Evolutionary conservation across 2,329 filamentous ascomycete genomes (phyloP).

Genomic region (Curvularia spicifera): DNA sequence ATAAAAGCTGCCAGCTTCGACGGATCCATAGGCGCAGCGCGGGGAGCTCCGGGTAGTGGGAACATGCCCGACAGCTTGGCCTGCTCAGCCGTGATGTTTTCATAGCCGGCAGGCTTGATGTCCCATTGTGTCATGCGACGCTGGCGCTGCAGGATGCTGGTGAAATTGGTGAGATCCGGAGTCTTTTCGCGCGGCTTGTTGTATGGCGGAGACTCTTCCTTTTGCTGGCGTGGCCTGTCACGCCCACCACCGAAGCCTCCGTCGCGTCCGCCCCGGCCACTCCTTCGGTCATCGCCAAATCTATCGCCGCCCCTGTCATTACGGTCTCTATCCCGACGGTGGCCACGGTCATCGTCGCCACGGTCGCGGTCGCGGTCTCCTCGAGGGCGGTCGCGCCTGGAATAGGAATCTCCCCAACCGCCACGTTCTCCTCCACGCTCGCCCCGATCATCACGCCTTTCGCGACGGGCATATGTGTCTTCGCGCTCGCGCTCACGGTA

Average conservation of each 20-base stretch:
- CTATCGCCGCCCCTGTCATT: conserved; percentile 60
- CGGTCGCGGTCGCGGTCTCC: conserved; percentile 25
- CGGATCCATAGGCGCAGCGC: conserved; percentile 94
- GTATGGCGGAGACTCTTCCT: conserved; percentile 75
- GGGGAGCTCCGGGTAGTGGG: conserved; percentile 90
- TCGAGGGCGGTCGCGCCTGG: conserved; percentile 44
- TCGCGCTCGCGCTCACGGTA: conserved; percentile 93
- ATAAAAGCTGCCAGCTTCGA: conserved; percentile 94
- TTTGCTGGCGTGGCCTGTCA: conserved; percentile 64
- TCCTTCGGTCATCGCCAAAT: conserved; percentile 50
- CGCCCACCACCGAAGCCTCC: conserved; percentile 49
- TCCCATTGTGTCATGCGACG: conserved; percentile 98
- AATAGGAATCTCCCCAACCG: conserved; percentile 65
- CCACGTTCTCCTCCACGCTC: conserved; percentile 30
- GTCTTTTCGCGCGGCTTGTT: conserved; percentile 94
- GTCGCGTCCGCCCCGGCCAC: conserved; percentile 34
- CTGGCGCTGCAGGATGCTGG: conserved; percentile 84
- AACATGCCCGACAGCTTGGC: conserved; percentile 99
- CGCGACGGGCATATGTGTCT: conserved; percentile 80
- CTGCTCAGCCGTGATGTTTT: conserved; percentile 97
- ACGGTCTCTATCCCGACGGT: conserved; percentile 48
- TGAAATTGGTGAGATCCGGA: conserved; percentile 86
- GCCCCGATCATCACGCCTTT: conserved; percentile 58
- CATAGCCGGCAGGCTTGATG: conserved; percentile 97
- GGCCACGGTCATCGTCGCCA: conserved; percentile 41